Base-by-base conservation (phyloP, 2,329 filamentous ascomycete genomes). In the Ceratocystis albifundus region DNA sequence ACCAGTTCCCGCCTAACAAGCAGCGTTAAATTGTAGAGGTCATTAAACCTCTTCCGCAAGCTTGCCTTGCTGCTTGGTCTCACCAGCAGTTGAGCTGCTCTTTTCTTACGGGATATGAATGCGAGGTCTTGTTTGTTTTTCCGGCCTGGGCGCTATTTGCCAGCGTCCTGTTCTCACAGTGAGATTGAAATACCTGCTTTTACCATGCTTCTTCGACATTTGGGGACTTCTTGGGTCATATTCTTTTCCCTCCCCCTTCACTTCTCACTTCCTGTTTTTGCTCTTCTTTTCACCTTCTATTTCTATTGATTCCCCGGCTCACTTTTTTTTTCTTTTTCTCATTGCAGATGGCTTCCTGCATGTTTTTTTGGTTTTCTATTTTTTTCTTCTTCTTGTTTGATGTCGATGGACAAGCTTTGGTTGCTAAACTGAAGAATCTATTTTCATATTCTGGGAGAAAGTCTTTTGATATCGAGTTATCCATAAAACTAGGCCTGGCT, bases 1-100 rank as follows among this genome's bases (percentile, higher is more conserved):
- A 69, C 36, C 62, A 68, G 55, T 69, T 63, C 28, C 45, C 53
- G 28, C 36, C 57, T 36, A 57, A 57, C 57, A 69, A 68, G 55
- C 64, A 66, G 65, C 61, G 66, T 45, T 68, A 65, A 62, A 50
- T 28, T 3, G 15, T 15, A 25, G 25, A 25, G 48, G 8, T n/a
- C 20, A 20, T n/a, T 7, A 48, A 48, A 20, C 17, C 46, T 41
- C 36, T 15, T 12, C 3, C 36, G 4, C 36, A 15, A 12, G 7
- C 7, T 36, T 36, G 12, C 36, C 10, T 41, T 41, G 36, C 36
- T 41, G 36, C 36, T 41, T 41, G 36, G 10, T 15, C 10, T 41
- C 36, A 22, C 48, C 1, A 12, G 48, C 4, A 15, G 20, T 20
- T 48, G 48, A 25, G 48, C 10, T 2, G 4, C 28, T 53, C 8